These are phyloP conservation scores for Wickerhamiella parazyma DNA, from an alignment of 805 yeast genomes.

Conservation along the genomic window DNA sequence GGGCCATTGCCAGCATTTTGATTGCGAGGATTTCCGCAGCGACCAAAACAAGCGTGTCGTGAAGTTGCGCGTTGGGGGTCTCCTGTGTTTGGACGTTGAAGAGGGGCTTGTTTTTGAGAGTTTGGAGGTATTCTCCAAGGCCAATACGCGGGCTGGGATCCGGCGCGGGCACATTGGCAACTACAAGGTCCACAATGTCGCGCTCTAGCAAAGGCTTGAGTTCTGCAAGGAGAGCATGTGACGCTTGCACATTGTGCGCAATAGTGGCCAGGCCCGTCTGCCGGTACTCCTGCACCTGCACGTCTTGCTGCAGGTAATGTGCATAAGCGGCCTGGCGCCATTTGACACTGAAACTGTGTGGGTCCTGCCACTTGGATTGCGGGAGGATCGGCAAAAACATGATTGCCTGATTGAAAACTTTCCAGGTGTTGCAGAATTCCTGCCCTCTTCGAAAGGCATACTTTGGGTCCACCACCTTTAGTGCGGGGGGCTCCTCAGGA, in stretches of 20 bases:
- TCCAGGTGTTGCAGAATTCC: not conserved
- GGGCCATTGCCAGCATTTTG: not conserved
- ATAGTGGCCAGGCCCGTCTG: not conserved
- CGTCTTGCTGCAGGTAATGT: not conserved
- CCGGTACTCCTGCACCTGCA: slow-evolving; percentile 1
- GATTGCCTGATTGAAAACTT: not conserved
- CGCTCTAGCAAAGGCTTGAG: not conserved
- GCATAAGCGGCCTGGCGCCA: slow-evolving; percentile 1
- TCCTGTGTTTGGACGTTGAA: not conserved
- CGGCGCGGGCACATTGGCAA: not conserved
- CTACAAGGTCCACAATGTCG: slow-evolving; percentile 4
- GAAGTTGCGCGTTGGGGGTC: not conserved
- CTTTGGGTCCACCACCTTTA: not conserved
- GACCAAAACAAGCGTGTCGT: not conserved
- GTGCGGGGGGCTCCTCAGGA: not conserved
- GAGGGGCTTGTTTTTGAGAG: not conserved
- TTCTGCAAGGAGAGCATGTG: not conserved
- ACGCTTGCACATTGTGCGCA: not conserved
- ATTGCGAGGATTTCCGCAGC: not conserved
- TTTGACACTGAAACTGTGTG: not conserved
- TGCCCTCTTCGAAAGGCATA: not conserved
- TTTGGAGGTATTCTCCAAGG: not conserved
- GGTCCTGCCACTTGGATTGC: not conserved
- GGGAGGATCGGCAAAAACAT: slow-evolving; percentile 6
- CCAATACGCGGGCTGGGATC: not conserved